Evolutionary conservation across 768 basidiomycete genomes (phyloP).

Genomic region (Mycena floridula): DNA sequence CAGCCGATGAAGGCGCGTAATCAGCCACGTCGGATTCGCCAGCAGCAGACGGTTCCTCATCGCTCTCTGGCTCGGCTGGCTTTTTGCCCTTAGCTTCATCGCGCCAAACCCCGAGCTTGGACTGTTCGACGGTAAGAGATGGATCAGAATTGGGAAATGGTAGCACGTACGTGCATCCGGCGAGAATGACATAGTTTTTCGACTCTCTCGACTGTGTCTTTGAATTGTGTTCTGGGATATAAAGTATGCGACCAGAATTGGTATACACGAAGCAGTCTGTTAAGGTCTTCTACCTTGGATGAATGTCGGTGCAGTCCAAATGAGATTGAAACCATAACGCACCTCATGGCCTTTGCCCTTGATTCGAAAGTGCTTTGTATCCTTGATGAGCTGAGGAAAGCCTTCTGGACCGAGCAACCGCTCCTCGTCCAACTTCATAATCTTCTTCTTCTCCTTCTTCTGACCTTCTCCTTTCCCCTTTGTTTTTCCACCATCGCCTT

Average conservation of each 20-base stretch:
- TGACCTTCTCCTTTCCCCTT: conserved; percentile 17
- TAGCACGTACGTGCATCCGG: conserved; percentile 69
- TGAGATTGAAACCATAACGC: conserved; percentile 9
- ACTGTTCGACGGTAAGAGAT: conserved; percentile 31
- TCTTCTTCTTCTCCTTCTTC: conserved; percentile 42
- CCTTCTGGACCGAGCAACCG: conserved; percentile 69
- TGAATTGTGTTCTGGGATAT: conserved; percentile 85
- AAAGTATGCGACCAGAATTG: conserved; percentile 94
- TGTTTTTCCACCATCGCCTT: conserved; percentile 17
- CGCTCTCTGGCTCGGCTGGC: conserved; percentile 15
- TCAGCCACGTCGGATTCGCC: conserved; percentile 16
- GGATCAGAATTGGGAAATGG: neutral
- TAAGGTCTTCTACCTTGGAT: conserved; percentile 70
- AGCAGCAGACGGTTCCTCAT: conserved; percentile 15
- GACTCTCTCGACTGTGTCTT: conserved; percentile 77
- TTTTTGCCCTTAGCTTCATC: conserved; percentile 51
- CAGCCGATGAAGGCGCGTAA: conserved; percentile 17
- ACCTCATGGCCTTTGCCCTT: conserved; percentile 95
- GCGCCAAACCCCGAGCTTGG: conserved; percentile 68
- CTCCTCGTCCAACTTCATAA: conserved; percentile 67
- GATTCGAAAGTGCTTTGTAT: conserved; percentile 70
- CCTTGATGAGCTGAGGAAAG: conserved; percentile 73
- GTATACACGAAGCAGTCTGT: conserved; percentile 74
- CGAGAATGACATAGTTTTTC: conserved; percentile 87
- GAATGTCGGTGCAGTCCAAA: neutral